Evolutionary conservation across 2,329 filamentous ascomycete species (phyloP), one percentile per base, ranked within the genome.

Genomic region (Capronia epimyces): DNA sequence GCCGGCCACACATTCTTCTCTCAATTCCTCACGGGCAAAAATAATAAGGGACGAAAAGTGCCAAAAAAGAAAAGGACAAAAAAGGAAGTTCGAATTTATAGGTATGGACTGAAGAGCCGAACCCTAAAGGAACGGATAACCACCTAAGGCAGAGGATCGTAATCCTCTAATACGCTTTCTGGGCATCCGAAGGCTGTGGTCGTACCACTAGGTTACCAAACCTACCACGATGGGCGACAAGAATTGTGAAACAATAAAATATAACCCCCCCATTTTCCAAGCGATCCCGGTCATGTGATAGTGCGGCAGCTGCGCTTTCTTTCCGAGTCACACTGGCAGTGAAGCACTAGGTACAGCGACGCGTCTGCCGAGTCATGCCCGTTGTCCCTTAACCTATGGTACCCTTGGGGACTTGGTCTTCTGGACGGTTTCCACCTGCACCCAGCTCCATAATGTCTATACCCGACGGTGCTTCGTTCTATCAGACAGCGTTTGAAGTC

Each of bases 71-170:
- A 22, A 16, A 24, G 13, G 5, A 15, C 18, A 42, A 43, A 43
- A 29, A 27, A 2, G n/a, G n/a, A 8, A 18, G 15, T 18, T 20
- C 13, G 34, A 18, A 37, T 37, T 37, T 37, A 37, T 37, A 37
- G 34, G 34, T 37, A 37, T 37, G 34, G 34, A 20, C 34, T 37
- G 20, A 9, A 15, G 34, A 37, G 34, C 7, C 34, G 34, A 15
- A n/a, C 34, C 34, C 34, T 37, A 37, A 45, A 45, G 43, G 43
- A 34, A 45, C 25, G 20, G 29, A 22, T 37, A 27, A 46, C 31
- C 43, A 46, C 43, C 43, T 21, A 39, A 46, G 32, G 43, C 43
- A 39, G 32, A 39, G 39, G 31, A 39, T 18, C 43, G 25, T 10
- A 21, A 43, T 29, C 41, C 24, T 43, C 25, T 29, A 37, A 37